phyloP scores from a whole-genome alignment of 2,329 filamentous ascomycete species.

The Ophiostoma montium region DNA sequence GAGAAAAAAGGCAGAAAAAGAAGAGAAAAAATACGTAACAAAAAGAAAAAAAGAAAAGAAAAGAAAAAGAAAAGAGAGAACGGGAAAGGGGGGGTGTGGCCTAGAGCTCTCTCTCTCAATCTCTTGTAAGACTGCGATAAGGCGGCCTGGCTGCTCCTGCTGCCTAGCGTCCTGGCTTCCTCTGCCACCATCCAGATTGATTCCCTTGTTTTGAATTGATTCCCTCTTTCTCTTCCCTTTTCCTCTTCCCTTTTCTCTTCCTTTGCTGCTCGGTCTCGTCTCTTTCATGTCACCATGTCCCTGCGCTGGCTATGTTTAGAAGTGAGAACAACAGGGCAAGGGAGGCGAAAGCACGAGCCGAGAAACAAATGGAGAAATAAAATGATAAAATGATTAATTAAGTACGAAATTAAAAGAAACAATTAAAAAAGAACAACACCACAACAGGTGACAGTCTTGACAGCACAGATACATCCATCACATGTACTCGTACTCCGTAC shows the following conservation, averaged over 20 bases:
- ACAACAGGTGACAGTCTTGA: neutral
- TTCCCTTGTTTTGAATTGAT: too few species aligned
- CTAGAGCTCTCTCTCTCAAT: neutral
- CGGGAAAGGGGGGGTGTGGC: too few species aligned
- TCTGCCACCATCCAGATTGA: too few species aligned
- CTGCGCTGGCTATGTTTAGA: too few species aligned
- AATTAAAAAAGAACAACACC: slow-evolving; percentile 1
- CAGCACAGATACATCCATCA: neutral
- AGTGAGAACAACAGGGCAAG: neutral
- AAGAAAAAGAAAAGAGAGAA: neutral
- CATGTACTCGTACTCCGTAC: neutral
- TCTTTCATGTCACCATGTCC: too few species aligned
- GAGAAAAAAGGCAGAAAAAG: neutral
- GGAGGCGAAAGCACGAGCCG: neutral
- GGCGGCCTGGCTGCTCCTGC: neutral
- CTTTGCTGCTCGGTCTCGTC: too few species aligned
- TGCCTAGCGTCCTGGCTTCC: neutral
- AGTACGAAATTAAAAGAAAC: neutral
- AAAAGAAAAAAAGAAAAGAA: neutral
- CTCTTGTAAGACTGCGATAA: neutral
- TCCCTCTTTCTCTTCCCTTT: too few species aligned
- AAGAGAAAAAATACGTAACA: neutral
- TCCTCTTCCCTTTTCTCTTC: too few species aligned
- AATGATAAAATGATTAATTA: neutral
- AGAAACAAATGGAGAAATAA: neutral